phyloP scores from a whole-genome alignment of 139 green algal species.

The Haematococcus lacustris region DNA sequence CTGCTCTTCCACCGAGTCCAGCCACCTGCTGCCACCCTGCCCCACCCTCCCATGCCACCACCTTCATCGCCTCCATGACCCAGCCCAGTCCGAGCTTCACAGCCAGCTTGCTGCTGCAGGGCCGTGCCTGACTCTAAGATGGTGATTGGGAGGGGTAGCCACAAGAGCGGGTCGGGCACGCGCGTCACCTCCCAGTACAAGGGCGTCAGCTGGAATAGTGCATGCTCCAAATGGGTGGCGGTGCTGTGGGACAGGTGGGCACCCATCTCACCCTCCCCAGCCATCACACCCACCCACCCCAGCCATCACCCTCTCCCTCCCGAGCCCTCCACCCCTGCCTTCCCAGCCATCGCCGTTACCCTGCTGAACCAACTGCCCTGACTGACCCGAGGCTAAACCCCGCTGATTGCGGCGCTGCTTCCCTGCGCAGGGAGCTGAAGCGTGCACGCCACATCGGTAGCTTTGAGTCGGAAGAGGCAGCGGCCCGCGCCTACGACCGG shows the following conservation, averaged over 20 bases:
- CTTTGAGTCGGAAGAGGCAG: slow-evolving; percentile 52
- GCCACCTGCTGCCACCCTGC: neutral
- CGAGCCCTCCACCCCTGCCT: too few relatives aligned
- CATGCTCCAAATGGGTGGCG: slow-evolving; percentile 45
- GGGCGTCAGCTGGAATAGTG: slow-evolving; percentile 47
- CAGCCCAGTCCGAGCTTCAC: neutral
- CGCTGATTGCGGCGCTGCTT: too few relatives aligned
- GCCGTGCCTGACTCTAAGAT: neutral
- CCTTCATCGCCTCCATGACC: neutral
- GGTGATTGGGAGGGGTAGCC: too few relatives aligned
- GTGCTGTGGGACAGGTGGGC: slow-evolving; percentile 47
- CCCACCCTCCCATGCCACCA: neutral
- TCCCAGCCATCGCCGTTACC: too few relatives aligned
- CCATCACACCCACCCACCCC: too few relatives aligned
- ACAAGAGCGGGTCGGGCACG: too few relatives aligned
- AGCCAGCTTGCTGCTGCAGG: neutral
- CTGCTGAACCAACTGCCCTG: too few relatives aligned
- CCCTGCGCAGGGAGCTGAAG: slow-evolving; percentile 28
- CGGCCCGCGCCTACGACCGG: slow-evolving; percentile 54
- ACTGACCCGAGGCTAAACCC: too few relatives aligned
- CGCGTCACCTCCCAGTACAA: slow-evolving; percentile 40
- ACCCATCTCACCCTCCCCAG: too few relatives aligned
- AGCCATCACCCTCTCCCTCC: too few relatives aligned
- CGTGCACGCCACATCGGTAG: slow-evolving; percentile 56
- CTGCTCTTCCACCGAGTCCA: neutral